A percentile compares a stretch with the other conserved stretches of the same genome.
Conservation (phyloP, 1,284 basidiomycete genomes). For the Rhizoctonia solani region DNA sequence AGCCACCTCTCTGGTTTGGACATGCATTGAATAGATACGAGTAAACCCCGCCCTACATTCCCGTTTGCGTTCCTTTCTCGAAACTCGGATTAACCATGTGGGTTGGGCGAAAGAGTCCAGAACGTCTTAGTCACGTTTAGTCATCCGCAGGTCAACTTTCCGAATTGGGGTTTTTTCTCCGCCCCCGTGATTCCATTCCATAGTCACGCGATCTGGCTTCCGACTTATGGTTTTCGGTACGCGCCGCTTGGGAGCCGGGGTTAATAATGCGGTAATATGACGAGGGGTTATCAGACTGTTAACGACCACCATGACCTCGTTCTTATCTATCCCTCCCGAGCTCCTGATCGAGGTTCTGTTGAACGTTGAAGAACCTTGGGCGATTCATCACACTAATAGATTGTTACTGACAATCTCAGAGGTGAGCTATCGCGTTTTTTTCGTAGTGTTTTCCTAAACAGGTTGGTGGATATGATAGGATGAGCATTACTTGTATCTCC, state of each 20-base stretch:
- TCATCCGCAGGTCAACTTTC: conserved; percentile 11
- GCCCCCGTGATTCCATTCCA: too few relatives aligned
- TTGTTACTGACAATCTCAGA: conserved; percentile 24
- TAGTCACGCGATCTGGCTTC: background rate
- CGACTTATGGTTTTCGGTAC: background rate
- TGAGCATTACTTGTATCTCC: conserved; percentile 24
- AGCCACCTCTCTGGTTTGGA: too few relatives aligned
- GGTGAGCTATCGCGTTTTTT: background rate
- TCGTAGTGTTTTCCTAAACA: too few relatives aligned
- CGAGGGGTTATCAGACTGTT: conserved; percentile 1
- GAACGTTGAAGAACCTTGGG: conserved; percentile 30
- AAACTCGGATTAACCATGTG: background rate
- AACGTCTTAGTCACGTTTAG: background rate
- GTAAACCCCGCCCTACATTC: too few relatives aligned
- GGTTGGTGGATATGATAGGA: conserved; percentile 10
- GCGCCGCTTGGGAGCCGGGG: conserved; percentile 16
- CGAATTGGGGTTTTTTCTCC: background rate
- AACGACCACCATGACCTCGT: conserved; percentile 15
- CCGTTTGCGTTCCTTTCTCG: too few relatives aligned
- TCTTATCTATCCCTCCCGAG: conserved; percentile 16
- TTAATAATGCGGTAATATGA: conserved; percentile 1
- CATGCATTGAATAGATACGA: too few relatives aligned
- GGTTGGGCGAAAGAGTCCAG: background rate
- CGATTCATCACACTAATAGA: conserved; percentile 17
- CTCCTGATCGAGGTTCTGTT: conserved; percentile 8